phyloP scores from a whole-genome alignment of 2,329 filamentous ascomycete species.

The Verticillium isaacii region DNA sequence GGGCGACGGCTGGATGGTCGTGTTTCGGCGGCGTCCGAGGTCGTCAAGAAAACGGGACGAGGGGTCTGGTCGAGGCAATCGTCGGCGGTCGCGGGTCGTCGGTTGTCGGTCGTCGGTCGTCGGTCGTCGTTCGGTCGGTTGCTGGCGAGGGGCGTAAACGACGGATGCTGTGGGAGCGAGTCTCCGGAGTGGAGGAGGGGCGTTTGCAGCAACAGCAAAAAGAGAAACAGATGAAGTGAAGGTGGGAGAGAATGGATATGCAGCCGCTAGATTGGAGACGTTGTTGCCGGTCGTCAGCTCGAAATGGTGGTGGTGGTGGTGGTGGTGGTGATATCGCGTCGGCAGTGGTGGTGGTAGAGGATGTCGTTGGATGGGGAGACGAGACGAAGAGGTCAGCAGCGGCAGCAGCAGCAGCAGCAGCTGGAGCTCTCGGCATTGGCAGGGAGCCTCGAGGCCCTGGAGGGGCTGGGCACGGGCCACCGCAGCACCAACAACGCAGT shows the following conservation, averaged over 20 bases:
- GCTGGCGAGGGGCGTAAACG: background rate
- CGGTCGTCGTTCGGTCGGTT: background rate
- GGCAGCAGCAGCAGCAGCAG: background rate
- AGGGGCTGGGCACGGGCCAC: background rate
- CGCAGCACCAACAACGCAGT: too few species aligned
- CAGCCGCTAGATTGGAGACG: background rate
- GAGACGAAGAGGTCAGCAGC: background rate
- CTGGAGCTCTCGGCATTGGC: background rate
- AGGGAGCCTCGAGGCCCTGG: background rate
- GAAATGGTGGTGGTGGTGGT: background rate
- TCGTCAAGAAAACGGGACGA: background rate
- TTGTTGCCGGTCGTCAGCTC: background rate
- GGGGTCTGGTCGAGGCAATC: background rate
- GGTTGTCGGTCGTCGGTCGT: background rate
- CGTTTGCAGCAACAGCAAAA: background rate
- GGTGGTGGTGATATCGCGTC: background rate
- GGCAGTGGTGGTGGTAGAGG: background rate
- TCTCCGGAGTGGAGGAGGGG: background rate
- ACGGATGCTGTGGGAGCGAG: background rate
- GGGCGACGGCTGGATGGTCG: background rate
- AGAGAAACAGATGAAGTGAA: background rate
- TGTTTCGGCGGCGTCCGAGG: too few species aligned
- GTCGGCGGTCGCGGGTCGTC: background rate
- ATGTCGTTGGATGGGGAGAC: background rate
- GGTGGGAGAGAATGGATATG: background rate